Evolutionary conservation across 352 stramenopile genomes (phyloP), one percentile per base, ranked within the genome.

Genomic region (Pythium aristosporum): DNA sequence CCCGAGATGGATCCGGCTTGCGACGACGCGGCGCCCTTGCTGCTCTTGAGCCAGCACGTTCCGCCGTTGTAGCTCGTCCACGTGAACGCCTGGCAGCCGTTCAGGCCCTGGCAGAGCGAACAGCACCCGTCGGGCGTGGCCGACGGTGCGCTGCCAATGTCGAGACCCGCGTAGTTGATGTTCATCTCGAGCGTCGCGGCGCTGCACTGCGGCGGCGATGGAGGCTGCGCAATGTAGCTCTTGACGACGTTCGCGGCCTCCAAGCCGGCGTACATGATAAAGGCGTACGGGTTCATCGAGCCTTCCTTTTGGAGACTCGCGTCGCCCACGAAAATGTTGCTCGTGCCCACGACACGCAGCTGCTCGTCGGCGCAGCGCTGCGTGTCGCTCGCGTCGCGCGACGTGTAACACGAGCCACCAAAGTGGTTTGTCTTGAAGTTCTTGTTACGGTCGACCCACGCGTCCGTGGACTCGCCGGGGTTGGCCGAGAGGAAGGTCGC

Each of bases 271-370:
- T 92, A 88, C 84, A 89, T 91, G 57, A 91, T 67, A 49, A 91
- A 91, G 21, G 72, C 81, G 61, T 87, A 91, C 57, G 84, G 84
- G 63, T 91, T 93, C 23, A 89, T 78, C 0, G 82, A 91, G 10
- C 85, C 85, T 39, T 39, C 34, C 34, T 39, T 39, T 39, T 39
- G 34, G 34, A 39, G 34, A 39, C 9, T 87, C 80, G 9, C 69
- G 68, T 93, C 82, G 1, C 66, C 73, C 16, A 93, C 67, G 48
- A 87, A 91, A 23, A 91, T 69, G 69, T 93, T 91, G 59, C 49
- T 76, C 5, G 80, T 89, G 23, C 82, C 85, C 12, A 89, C 36
- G n/a, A 93, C 82, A 0, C 71, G 69, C 51, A 91, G 57, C 60
- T 85, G 87, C 5, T 80, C 67, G 37, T 91, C 85, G 0, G 80